Conservation (phyloP, 2,329 filamentous ascomycete genomes). For the Rugonectria rugulosa region DNA sequence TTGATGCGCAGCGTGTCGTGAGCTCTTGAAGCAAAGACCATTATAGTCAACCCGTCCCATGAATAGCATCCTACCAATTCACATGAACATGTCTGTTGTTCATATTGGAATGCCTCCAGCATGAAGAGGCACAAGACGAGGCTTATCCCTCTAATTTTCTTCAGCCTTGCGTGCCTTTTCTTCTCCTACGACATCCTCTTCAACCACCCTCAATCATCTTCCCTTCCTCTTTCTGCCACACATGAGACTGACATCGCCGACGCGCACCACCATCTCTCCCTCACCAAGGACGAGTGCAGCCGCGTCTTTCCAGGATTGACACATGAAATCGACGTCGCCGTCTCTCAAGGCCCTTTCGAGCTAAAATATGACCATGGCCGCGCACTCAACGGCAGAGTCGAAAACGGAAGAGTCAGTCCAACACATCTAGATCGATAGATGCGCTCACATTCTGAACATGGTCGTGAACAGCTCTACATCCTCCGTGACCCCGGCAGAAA, state of each 20-base stretch:
- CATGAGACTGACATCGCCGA: neutral
- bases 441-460: too few species aligned
- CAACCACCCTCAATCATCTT: neutral
- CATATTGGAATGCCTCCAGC: too few species aligned
- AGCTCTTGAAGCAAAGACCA: too few species aligned
- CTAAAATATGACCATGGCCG: slow-evolving; percentile 45
- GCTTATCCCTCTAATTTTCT: neutral
- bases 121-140: neutral
- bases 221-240: neutral
- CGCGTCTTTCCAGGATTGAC: slow-evolving; percentile 55
- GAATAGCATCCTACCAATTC: too few species aligned
- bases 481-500: slow-evolving; percentile 49
- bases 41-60: neutral
- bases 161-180: neutral
- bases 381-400: slow-evolving; percentile 51
- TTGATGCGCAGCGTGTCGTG: too few species aligned
- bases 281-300: slow-evolving; percentile 53
- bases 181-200: neutral
- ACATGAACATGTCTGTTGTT: neutral
- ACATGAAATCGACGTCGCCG: slow-evolving; percentile 54
- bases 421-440: too few species aligned
- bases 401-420: slow-evolving; percentile 36
- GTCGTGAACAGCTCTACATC: slow-evolving; percentile 54
- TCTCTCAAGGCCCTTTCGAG: slow-evolving; percentile 53
- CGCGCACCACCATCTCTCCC: slow-evolving; percentile 43